Evolutionary conservation across 108 stramenopile genomes (phyloP).

Genomic region (Nitzschia inconspicua): DNA sequence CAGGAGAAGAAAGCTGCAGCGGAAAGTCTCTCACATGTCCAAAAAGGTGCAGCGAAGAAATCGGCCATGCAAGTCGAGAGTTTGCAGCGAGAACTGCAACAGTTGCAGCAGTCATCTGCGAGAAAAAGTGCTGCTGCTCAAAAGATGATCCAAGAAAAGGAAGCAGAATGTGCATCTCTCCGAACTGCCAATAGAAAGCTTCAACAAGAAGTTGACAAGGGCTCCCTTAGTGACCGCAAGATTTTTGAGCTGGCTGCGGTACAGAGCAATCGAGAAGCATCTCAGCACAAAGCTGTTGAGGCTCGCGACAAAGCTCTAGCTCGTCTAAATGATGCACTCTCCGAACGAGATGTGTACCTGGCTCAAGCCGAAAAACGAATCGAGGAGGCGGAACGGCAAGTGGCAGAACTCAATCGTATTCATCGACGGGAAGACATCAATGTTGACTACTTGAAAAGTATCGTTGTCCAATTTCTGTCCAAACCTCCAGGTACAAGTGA

Average conservation of each 20-base stretch:
- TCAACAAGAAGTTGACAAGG: constrained; percentile 84
- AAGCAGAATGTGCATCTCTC: constrained; percentile 69
- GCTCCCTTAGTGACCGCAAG: constrained; percentile 77
- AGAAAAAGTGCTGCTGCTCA: constrained; percentile 85
- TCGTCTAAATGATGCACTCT: constrained; percentile 54
- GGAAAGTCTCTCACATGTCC: constrained; percentile 47
- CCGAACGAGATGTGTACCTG: constrained; percentile 67
- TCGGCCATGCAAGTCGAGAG: constrained; percentile 52
- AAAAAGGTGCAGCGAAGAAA: constrained; percentile 54
- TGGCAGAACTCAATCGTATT: constrained; percentile 74
- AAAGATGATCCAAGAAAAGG: constrained; percentile 69
- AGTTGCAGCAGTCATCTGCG: constrained; percentile 76
- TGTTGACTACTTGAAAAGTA: constrained; percentile 88
- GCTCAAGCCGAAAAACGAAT: constrained; percentile 66
- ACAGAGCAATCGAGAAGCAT: constrained; percentile 84
- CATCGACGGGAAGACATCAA: constrained; percentile 85
- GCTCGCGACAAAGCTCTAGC: constrained; percentile 73
- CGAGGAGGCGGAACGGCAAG: constrained; percentile 63
- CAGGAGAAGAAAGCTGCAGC: constrained; percentile 40
- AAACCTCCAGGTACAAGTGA: constrained; percentile 86
- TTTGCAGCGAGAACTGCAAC: constrained; percentile 70
- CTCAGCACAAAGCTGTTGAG: constrained; percentile 70
- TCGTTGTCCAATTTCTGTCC: constrained; percentile 86
- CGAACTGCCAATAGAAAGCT: constrained; percentile 66
- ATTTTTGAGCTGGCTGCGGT: constrained; percentile 87